phyloP scores from a whole-genome alignment of 306 rosid species.

The Pachyrhizus erosus region DNA sequence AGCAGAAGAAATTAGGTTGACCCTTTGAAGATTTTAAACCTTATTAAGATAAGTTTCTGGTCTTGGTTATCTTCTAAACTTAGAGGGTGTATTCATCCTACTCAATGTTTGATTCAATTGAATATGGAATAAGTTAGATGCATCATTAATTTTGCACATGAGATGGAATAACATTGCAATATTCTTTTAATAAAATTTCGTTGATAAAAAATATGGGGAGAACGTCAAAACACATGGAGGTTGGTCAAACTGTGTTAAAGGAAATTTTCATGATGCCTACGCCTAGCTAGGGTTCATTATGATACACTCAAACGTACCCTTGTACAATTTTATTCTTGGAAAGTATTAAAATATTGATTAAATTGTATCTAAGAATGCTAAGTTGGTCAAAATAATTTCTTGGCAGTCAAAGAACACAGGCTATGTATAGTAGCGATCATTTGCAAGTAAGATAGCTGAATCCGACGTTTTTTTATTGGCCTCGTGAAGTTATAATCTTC shows the following conservation, averaged over 20 bases:
- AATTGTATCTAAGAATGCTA: neutral
- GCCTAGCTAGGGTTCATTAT: conserved; percentile 36
- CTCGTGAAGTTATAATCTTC: neutral
- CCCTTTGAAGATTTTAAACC: neutral
- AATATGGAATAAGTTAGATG: neutral
- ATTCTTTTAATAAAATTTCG: neutral
- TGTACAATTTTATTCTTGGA: conserved; percentile 21
- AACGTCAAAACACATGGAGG: neutral
- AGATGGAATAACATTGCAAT: neutral
- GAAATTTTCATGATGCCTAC: conserved; percentile 26
- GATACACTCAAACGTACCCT: conserved; percentile 23
- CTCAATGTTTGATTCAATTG: neutral
- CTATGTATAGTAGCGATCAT: conserved; percentile 43
- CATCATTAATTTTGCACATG: neutral
- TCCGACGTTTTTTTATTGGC: neutral
- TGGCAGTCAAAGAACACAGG: conserved; percentile 36
- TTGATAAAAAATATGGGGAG: neutral
- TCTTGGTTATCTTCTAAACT: neutral
- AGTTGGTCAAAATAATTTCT: conserved; percentile 23
- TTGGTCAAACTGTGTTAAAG: conserved; percentile 35
- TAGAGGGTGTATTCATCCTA: neutral
- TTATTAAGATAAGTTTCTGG: neutral
- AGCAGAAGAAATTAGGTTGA: neutral
- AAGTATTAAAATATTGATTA: conserved; percentile 6
- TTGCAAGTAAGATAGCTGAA: conserved; percentile 17